These are phyloP conservation scores for Diplotaxis tenuifolia DNA, from an alignment of 345 rosid species.

Conservation along the genomic window DNA sequence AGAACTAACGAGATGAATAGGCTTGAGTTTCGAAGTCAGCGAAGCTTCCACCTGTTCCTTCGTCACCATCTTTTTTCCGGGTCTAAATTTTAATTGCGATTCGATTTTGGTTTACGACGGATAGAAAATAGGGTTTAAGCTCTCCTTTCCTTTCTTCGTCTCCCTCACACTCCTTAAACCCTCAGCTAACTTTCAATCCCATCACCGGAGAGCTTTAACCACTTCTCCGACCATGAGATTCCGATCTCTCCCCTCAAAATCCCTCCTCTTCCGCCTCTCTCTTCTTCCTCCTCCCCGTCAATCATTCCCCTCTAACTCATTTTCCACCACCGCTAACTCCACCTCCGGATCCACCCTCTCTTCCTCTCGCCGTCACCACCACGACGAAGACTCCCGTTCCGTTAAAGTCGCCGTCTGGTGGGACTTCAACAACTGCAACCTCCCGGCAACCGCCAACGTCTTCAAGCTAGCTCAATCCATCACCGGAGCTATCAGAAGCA, in stretches of 20 bases:
- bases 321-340: constrained; percentile 24
- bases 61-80: constrained; percentile 53
- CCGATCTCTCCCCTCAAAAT: constrained; percentile 25
- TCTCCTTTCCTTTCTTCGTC: constrained; percentile 4
- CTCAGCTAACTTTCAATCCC: constrained; percentile 12
- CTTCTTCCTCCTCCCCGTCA: constrained; percentile 32
- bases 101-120: constrained; percentile 11
- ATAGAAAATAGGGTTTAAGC: constrained; percentile 33
- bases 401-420: constrained; percentile 93
- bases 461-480: constrained; percentile 54
- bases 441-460: constrained; percentile 61
- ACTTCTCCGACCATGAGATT: constrained; percentile 37
- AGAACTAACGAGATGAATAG: constrained; percentile 65
- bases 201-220: neutral
- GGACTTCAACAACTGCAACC: constrained; percentile 80
- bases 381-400: constrained; percentile 56
- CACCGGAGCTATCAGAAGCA: constrained; percentile 60
- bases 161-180: constrained; percentile 32
- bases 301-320: constrained; percentile 33
- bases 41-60: constrained; percentile 83
- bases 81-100: neutral
- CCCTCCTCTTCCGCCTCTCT: constrained; percentile 30
- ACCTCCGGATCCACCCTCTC: constrained; percentile 14
- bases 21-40: constrained; percentile 66
- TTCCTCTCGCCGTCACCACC: constrained; percentile 34